phyloP scores from a whole-genome alignment of 2,329 filamentous ascomycete species.

The Talaromyces sp. region DNA sequence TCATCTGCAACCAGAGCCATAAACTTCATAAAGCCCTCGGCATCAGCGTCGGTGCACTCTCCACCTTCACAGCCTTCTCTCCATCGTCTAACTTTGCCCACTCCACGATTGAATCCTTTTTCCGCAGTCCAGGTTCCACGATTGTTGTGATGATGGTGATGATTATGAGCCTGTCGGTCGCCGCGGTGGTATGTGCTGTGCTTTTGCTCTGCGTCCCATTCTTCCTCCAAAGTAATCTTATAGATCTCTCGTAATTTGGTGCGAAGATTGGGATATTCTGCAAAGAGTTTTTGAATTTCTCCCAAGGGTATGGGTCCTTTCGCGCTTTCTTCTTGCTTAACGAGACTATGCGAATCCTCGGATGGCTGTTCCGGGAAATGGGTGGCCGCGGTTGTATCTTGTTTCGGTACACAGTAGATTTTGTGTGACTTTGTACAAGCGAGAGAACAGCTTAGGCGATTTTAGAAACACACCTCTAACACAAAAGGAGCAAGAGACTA shows the following conservation, averaged over 20 bases:
- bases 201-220: constrained; percentile 35
- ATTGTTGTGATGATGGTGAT: constrained; percentile 21
- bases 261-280: constrained; percentile 38
- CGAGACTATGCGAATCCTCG: constrained; percentile 10
- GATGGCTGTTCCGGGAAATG: constrained; percentile 15
- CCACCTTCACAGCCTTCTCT: constrained; percentile 38
- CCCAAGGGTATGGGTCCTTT: constrained; percentile 26
- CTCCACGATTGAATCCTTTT: constrained; percentile 43
- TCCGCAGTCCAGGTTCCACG: constrained; percentile 41
- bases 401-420: constrained; percentile 36
- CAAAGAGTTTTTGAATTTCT: constrained; percentile 39
- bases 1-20: constrained; percentile 31
- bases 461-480: not conserved
- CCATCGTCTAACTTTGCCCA: constrained; percentile 38
- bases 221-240: constrained; percentile 37
- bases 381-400: constrained; percentile 17
- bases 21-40: constrained; percentile 40
- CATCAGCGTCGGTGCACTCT: constrained; percentile 28
- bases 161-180: constrained; percentile 22
- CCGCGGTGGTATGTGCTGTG: constrained; percentile 6
- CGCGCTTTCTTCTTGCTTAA: not conserved
- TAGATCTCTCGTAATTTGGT: constrained; percentile 43
- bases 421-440: constrained; percentile 46
- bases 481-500: constrained; percentile 14
- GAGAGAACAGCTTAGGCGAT: constrained; percentile 42